These are phyloP conservation scores for Ophiosphaerella korrae DNA, from an alignment of 2,329 filamentous ascomycete species.

Conservation along the genomic window DNA sequence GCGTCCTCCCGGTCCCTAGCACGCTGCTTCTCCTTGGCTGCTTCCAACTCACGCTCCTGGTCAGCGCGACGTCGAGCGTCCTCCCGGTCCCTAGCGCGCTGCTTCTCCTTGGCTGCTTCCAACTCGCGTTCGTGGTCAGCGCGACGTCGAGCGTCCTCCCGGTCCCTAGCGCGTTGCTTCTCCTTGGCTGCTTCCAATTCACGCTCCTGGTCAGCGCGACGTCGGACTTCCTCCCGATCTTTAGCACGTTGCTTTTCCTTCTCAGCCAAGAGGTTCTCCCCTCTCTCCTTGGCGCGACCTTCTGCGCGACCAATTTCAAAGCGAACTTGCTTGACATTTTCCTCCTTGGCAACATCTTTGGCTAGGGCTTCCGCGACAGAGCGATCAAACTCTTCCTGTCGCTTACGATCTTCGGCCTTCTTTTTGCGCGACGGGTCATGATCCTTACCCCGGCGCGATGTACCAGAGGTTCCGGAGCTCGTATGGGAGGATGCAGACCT, in stretches of 20 bases:
- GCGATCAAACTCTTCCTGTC: constrained; percentile 32
- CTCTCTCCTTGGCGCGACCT: constrained; percentile 24
- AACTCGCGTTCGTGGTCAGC: no score
- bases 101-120: no score
- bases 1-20: no score
- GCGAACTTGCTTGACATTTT: constrained; percentile 29
- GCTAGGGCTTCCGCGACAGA: constrained; percentile 14
- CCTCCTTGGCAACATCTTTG: constrained; percentile 13
- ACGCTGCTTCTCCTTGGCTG: no score
- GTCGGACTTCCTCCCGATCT: constrained; percentile 7
- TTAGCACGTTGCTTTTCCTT: constrained; percentile 25
- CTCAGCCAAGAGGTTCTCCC: constrained; percentile 24
- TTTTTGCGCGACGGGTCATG: constrained; percentile 25
- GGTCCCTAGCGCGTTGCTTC: no score
- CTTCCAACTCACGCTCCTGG: no score
- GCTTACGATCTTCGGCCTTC: constrained; percentile 24
- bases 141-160: no score
- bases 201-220: constrained; percentile 6
- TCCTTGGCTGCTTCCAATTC: constrained; percentile 6
- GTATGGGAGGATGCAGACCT: constrained; percentile 25
- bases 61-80: no score
- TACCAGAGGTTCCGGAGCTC: constrained; percentile 27
- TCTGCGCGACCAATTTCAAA: constrained; percentile 34
- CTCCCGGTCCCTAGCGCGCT: no score
- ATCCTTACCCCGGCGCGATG: constrained; percentile 25